Base-by-base conservation (phyloP, 2,329 filamentous ascomycete species). In the Fusarium pseudograminearum region DNA sequence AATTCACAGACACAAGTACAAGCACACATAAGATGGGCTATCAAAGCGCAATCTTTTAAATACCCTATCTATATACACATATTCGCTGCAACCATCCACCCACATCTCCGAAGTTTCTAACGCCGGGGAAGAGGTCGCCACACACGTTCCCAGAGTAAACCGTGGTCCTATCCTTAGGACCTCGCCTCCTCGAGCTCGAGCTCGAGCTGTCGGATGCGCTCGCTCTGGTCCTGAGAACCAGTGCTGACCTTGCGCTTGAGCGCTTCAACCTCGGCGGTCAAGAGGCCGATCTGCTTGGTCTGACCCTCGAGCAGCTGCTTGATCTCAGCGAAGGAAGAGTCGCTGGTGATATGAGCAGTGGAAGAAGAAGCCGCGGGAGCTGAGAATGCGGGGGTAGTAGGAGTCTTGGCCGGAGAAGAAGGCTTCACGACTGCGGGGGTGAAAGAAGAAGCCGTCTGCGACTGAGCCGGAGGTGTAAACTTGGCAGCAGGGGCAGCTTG, bases 251-350 rank as follows among this genome's bases (percentile, higher is more conserved):
- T 91, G 80, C 89, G 89, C 87, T 97, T 97, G 73, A 98, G 84
- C 18, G 87, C 86, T 76, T 96, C 93, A 16, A 97, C 90, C 79
- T 97, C 93, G 31, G 83, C 80, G 4, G 91, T 87, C 48, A 97
- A 82, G 30, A 85, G 83, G 51, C 85, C 85, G 73, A 97, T 93
- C 78, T 94, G 90, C 82, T 88, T 89, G 57, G 88, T 93, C 81
- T 97, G 94, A 69, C 87, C 86, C 78, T 93, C 89, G 34, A 98
- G 84, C 73, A 96, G 82, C 57, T 87, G 83, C 81, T 93, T 95
- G 81, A 97, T 96, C 74, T 94, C 87, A 38, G 87, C 84, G 44
- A 97, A 86, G 8, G 90, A 89, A 31, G 88, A 83, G 74, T 91
- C 89, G 15, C 93, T 83, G 10, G 77, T 83, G 10, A 76, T 73